Percentiles rank a stretch among this genome's conserved stretches.
These are phyloP conservation scores for Ophiocordyceps australis DNA, from an alignment of 2,329 filamentous ascomycete species.

Conservation along the genomic window DNA sequence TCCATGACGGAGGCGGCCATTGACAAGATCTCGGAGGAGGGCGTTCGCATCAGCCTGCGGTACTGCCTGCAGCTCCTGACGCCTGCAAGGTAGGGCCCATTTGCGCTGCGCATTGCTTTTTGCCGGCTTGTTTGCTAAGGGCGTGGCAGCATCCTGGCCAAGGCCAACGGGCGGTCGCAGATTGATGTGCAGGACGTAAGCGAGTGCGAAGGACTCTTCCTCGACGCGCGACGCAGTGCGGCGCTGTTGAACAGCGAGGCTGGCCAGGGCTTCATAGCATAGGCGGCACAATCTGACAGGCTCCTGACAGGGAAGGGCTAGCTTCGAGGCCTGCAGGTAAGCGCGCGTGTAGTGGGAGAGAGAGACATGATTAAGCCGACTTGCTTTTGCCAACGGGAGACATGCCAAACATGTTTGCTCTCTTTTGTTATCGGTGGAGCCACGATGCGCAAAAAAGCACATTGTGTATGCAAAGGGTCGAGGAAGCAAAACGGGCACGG, in stretches of 20 bases:
- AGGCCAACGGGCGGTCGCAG: constrained; percentile 59
- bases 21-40: constrained; percentile 72
- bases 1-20: constrained; percentile 66
- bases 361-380: neutral
- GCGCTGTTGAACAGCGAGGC: constrained; percentile 45
- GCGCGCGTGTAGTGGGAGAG: neutral
- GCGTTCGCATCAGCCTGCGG: constrained; percentile 73
- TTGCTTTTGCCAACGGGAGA: neutral
- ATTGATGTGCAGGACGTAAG: constrained; percentile 63
- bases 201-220: constrained; percentile 71
- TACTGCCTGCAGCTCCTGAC: constrained; percentile 89
- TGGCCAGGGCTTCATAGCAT: constrained; percentile 46
- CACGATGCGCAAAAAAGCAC: no score
- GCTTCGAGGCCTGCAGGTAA: no score
- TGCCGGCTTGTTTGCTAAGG: no score
- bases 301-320: no score
- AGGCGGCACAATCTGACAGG: no score
- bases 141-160: constrained; percentile 76
- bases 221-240: constrained; percentile 66
- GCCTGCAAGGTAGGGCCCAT: constrained; percentile 58
- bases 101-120: no score
- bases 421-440: no score
- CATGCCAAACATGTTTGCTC: neutral
- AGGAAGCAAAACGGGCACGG: neutral
- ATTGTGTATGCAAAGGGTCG: no score